Evolutionary conservation across 2,329 filamentous ascomycete species (phyloP).

Genomic region (Penicillium fuscoglaucum): DNA sequence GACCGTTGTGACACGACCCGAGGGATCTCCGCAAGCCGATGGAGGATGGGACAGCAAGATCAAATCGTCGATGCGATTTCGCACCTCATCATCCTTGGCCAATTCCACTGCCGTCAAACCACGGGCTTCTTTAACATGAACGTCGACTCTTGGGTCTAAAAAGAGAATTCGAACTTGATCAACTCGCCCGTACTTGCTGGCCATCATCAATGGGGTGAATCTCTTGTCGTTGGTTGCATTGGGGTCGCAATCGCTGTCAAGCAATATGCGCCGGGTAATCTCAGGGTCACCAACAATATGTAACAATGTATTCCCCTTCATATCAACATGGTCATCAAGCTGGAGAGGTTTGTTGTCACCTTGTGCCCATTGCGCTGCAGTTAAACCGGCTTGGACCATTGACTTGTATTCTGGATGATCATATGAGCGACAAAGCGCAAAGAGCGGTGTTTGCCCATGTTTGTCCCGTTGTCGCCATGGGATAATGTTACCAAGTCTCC

Average conservation of each 20-base stretch:
- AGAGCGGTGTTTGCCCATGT: slow-evolving; percentile 96
- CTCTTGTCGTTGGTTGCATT: slow-evolving; percentile 94
- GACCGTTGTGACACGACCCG: slow-evolving; percentile 84
- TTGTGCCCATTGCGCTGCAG: slow-evolving; percentile 72
- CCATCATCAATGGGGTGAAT: slow-evolving; percentile 96
- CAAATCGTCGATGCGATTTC: slow-evolving; percentile 94
- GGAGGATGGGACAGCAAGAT: slow-evolving; percentile 72
- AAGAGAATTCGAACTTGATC: slow-evolving; percentile 91
- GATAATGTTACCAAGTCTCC: slow-evolving; percentile 71
- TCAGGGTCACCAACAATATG: slow-evolving; percentile 89
- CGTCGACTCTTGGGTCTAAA: slow-evolving; percentile 81
- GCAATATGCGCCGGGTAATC: slow-evolving; percentile 72
- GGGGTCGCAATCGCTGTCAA: slow-evolving; percentile 87
- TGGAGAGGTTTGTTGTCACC: slow-evolving; percentile 77
- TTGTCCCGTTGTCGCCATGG: slow-evolving; percentile 91
- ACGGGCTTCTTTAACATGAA: slow-evolving; percentile 77
- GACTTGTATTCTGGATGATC: slow-evolving; percentile 82
- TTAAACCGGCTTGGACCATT: slow-evolving; percentile 83
- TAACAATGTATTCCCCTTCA: slow-evolving; percentile 90
- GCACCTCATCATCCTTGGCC: slow-evolving; percentile 95
- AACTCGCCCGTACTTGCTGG: slow-evolving; percentile 94
- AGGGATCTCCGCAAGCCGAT: slow-evolving; percentile 56
- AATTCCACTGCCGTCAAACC: slow-evolving; percentile 93
- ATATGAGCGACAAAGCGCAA: slow-evolving; percentile 92
- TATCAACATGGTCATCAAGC: slow-evolving; percentile 87